Conservation (phyloP, 176 grass and related monocot species). For the Hordeum marinum region DNA sequence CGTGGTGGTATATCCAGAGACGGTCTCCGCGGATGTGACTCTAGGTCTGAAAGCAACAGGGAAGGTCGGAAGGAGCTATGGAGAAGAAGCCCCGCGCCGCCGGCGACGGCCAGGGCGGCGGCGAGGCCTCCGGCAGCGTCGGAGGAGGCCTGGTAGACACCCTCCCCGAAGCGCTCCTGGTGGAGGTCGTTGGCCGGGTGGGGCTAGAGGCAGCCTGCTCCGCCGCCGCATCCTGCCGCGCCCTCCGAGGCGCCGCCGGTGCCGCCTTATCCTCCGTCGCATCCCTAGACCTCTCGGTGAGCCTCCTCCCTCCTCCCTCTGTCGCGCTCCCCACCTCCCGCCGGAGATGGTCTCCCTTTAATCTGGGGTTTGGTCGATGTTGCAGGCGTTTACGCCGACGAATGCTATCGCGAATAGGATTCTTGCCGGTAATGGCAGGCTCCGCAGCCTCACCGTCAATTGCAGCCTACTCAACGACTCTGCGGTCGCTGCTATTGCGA, state of each 20-base stretch:
- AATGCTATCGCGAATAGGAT: constrained; percentile 46
- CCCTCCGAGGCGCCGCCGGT: constrained; percentile 35
- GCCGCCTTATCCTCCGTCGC: constrained; percentile 16
- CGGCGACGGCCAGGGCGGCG: background rate
- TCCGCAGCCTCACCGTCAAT: constrained; percentile 57
- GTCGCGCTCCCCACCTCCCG: background rate
- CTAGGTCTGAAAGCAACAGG: background rate
- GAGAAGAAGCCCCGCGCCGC: constrained; percentile 48
- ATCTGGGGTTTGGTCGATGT: constrained; percentile 6
- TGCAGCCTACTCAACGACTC: constrained; percentile 70
- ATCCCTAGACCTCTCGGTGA: constrained; percentile 32
- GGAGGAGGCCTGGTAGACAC: constrained; percentile 31
- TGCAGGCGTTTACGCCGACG: constrained; percentile 58
- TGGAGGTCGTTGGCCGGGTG: constrained; percentile 64
- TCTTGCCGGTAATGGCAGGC: constrained; percentile 45
- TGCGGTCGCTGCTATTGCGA: constrained; percentile 49
- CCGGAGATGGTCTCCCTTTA: constrained; percentile 17
- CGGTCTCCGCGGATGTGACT: background rate
- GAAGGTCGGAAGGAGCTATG: constrained; percentile 27
- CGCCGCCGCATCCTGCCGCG: constrained; percentile 69
- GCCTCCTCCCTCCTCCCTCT: background rate
- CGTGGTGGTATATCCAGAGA: background rate
- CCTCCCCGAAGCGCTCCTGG: constrained; percentile 66
- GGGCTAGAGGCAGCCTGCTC: constrained; percentile 77
- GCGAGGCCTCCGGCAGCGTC: background rate